phyloP scores from a whole-genome alignment of 352 stramenopile species.

The Globisporangium echinulatum region DNA sequence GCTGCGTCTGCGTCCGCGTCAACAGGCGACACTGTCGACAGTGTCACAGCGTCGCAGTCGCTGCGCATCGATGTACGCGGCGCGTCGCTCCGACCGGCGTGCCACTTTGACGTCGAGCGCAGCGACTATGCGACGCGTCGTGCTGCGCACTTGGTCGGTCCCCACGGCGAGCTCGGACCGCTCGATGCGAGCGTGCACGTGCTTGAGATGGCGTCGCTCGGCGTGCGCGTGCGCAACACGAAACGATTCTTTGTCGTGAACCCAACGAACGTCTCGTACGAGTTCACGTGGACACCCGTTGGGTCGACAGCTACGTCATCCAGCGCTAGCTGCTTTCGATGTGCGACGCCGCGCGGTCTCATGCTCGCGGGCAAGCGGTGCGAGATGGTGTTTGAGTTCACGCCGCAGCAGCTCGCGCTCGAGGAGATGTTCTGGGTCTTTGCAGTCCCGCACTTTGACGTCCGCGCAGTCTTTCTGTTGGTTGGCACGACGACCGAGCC shows the following conservation, averaged over 20 bases:
- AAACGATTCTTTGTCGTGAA: slow-evolving; percentile 92
- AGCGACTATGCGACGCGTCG: slow-evolving; percentile 85
- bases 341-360: slow-evolving; percentile 84
- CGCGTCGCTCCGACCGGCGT: slow-evolving; percentile 80
- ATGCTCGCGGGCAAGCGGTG: slow-evolving; percentile 90
- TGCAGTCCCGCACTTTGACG: slow-evolving; percentile 80
- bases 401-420: slow-evolving; percentile 82
- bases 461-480: slow-evolving; percentile 90
- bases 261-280: slow-evolving; percentile 90
- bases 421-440: slow-evolving; percentile 93
- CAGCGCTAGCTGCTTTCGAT: slow-evolving; percentile 63
- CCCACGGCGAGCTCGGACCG: slow-evolving; percentile 70
- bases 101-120: slow-evolving; percentile 89
- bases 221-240: slow-evolving; percentile 89
- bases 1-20: neutral
- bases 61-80: slow-evolving; percentile 62
- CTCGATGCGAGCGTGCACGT: slow-evolving; percentile 86
- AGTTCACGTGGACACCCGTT: slow-evolving; percentile 89
- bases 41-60: neutral
- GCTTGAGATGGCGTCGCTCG: slow-evolving; percentile 91
- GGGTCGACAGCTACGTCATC: slow-evolving; percentile 23
- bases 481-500: slow-evolving; percentile 89
- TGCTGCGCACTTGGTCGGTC: slow-evolving; percentile 59
- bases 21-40: neutral
- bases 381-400: slow-evolving; percentile 97